Percentiles rank a stretch among this genome's conserved stretches.
These are phyloP conservation scores for Diplodia sapinea DNA, from an alignment of 2,329 filamentous ascomycete genomes.

Conservation along the genomic window DNA sequence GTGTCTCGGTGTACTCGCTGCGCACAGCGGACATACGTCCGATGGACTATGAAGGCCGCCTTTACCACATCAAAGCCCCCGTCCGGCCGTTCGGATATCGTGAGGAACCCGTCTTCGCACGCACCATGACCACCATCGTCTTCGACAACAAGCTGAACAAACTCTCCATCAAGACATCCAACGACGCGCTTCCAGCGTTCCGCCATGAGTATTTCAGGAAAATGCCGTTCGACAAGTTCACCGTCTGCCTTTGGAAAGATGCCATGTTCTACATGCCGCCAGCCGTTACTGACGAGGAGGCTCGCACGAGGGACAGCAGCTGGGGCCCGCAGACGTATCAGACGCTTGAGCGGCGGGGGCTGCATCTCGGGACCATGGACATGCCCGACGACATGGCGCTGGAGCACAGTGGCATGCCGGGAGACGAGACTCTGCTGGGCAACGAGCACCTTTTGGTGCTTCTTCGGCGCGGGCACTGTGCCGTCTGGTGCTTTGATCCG, in stretches of 20 bases:
- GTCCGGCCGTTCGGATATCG: constrained; percentile 23
- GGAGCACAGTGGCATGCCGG: constrained; percentile 21
- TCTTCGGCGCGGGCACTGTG: not conserved
- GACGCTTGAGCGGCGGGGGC: constrained; percentile 16
- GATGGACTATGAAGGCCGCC: constrained; percentile 21
- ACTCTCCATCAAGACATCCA: constrained; percentile 9
- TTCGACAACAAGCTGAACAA: constrained; percentile 22
- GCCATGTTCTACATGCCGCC: constrained; percentile 18
- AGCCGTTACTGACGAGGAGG: constrained; percentile 20
- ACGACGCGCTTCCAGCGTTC: not conserved
- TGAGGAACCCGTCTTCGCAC: constrained; percentile 12
- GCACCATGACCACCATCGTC: constrained; percentile 17
- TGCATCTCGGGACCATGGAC: constrained; percentile 21
- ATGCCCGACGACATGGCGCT: constrained; percentile 12
- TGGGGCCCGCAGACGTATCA: constrained; percentile 25
- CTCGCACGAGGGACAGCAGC: constrained; percentile 17
- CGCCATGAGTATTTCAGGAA: constrained; percentile 19
- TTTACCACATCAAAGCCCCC: constrained; percentile 20
- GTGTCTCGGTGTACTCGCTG: constrained; percentile 14
- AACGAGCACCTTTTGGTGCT: constrained; percentile 31
- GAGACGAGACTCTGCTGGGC: constrained; percentile 15
- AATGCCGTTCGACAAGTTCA: constrained; percentile 21
- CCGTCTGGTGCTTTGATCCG: constrained; percentile 32
- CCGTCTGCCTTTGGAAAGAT: constrained; percentile 21
- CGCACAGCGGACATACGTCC: constrained; percentile 13